phyloP scores from a whole-genome alignment of 2,329 filamentous ascomycete genomes.

The Neophaeococcomyces aloes region DNA sequence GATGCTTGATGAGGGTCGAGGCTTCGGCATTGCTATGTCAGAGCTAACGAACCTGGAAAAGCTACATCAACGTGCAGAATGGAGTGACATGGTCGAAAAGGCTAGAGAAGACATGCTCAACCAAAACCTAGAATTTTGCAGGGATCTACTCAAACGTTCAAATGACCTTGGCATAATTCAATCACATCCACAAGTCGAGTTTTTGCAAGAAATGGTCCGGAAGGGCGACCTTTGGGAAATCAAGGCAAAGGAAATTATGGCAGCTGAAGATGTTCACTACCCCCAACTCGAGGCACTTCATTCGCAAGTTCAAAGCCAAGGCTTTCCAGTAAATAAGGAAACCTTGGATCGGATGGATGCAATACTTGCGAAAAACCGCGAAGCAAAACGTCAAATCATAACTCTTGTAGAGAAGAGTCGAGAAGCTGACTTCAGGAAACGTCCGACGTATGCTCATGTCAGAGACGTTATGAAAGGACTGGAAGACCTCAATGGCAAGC shows the following conservation, averaged over 20 bases:
- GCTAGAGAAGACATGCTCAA: conserved; percentile 54
- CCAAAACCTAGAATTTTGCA: conserved; percentile 67
- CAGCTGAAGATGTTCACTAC: conserved; percentile 85
- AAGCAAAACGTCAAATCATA: conserved; percentile 80
- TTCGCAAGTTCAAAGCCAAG: conserved; percentile 54
- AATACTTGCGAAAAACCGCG: conserved; percentile 89
- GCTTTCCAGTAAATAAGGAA: conserved; percentile 67
- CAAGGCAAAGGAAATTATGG: conserved; percentile 85
- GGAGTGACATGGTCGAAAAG: conserved; percentile 67
- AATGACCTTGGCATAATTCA: conserved; percentile 65
- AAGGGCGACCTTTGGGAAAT: conserved; percentile 81
- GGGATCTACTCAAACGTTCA: conserved; percentile 66
- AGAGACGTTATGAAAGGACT: conserved; percentile 78
- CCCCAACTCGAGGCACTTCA: conserved; percentile 88
- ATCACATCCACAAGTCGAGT: conserved; percentile 67
- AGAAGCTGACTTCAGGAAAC: conserved; percentile 61
- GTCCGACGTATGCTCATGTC: conserved; percentile 84
- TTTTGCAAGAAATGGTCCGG: conserved; percentile 63
- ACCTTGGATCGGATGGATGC: conserved; percentile 77
- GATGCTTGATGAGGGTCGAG: conserved; percentile 76
- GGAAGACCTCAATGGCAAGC: conserved; percentile 84
- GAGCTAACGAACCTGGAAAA: conserved; percentile 75
- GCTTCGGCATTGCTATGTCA: conserved; percentile 82
- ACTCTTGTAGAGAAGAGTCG: conserved; percentile 70
- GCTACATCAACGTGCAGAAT: conserved; percentile 73